Evolutionary conservation across 2,329 filamentous ascomycete genomes (phyloP).

Genomic region (Xylariaceae sp.): DNA sequence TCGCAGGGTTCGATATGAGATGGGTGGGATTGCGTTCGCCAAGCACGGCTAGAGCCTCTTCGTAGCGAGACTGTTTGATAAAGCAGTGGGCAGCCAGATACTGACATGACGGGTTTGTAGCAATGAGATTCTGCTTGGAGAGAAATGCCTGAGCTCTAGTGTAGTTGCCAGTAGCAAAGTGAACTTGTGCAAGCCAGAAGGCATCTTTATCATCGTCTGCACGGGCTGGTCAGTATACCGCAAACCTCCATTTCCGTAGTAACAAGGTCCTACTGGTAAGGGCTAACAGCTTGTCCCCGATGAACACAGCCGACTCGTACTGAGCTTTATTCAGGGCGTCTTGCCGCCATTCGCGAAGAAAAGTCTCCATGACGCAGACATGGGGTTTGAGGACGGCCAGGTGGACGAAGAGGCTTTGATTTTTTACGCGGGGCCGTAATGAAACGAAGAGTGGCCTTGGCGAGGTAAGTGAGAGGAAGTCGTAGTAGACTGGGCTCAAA

Average conservation of each 20-base stretch:
- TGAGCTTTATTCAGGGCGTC: constrained; percentile 94
- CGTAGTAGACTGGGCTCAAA: not conserved
- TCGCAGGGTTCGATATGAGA: constrained; percentile 62
- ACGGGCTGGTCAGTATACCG: constrained; percentile 16
- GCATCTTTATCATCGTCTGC: constrained; percentile 88
- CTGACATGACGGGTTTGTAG: constrained; percentile 76
- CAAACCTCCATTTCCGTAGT: constrained; percentile 2
- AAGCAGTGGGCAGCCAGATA: constrained; percentile 93
- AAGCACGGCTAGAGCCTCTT: constrained; percentile 79
- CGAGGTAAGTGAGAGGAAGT: not conserved
- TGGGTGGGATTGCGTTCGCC: constrained; percentile 94
- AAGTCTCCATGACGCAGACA: constrained; percentile 68
- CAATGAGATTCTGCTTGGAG: constrained; percentile 73
- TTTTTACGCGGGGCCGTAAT: not conserved
- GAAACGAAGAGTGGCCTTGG: not conserved
- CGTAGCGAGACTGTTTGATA: constrained; percentile 84
- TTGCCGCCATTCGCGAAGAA: constrained; percentile 89
- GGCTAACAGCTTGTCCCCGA: constrained; percentile 93
- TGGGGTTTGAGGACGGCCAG: constrained; percentile 5
- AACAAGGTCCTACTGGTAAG: constrained; percentile 69
- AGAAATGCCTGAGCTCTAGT: constrained; percentile 85
- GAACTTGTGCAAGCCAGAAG: constrained; percentile 96
- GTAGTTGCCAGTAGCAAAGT: constrained; percentile 94
- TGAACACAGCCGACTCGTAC: constrained; percentile 93
- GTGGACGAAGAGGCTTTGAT: not conserved